Conservation (phyloP, 306 rosid species). For the Quercus engelmannii region DNA sequence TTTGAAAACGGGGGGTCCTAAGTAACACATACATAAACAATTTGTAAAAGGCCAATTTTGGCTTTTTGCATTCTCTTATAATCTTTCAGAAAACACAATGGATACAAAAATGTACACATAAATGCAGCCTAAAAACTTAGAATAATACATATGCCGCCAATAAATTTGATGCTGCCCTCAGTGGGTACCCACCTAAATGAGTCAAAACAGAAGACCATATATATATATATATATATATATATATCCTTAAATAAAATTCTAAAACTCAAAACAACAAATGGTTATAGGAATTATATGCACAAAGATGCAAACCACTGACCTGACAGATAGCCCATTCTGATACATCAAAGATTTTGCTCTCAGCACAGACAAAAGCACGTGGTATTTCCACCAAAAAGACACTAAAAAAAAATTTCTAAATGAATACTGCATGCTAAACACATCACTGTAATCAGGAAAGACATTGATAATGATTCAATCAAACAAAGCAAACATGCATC, state of each 20-base stretch:
- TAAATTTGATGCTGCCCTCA: too few relatives aligned
- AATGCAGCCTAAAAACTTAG: too few relatives aligned
- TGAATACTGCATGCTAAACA: neutral
- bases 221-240: too few relatives aligned
- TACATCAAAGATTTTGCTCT: slow-evolving; percentile 93
- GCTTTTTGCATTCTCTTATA: too few relatives aligned
- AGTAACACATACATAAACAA: too few relatives aligned
- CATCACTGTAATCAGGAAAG: neutral
- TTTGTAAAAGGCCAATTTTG: too few relatives aligned
- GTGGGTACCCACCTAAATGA: too few relatives aligned
- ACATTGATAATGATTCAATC: neutral
- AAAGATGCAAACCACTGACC: slow-evolving; percentile 44
- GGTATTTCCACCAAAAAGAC: slow-evolving; percentile 64
- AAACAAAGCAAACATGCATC: neutral
- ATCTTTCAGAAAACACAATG: too few relatives aligned
- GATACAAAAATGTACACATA: too few relatives aligned
- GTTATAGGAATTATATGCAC: neutral
- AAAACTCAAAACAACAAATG: neutral
- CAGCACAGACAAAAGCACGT: slow-evolving; percentile 96
- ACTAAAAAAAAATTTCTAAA: slow-evolving; percentile 8
- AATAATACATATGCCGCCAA: too few relatives aligned
- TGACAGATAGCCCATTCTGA: slow-evolving; percentile 99
- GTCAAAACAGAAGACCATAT: too few relatives aligned
- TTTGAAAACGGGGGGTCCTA: too few relatives aligned
- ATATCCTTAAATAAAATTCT: neutral